A percentile compares a stretch with the other conserved stretches of the same genome.
These are phyloP conservation scores for Typha latifolia DNA, from an alignment of 176 grass and related monocot species.

Conservation along the genomic window DNA sequence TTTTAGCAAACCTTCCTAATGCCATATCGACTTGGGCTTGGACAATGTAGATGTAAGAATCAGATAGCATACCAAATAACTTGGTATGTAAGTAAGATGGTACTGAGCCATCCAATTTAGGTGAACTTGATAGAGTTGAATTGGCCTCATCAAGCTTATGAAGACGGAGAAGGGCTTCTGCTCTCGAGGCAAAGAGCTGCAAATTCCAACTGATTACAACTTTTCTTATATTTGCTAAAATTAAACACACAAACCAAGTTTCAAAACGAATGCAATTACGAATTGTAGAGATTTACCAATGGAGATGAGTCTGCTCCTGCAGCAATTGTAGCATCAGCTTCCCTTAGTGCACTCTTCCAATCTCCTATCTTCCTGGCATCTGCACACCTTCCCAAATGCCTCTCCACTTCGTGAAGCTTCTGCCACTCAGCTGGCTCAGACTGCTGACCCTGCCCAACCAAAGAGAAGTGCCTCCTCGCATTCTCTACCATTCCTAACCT, in stretches of 20 bases:
- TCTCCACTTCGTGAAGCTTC: conserved; percentile 48
- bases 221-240: conserved; percentile 5
- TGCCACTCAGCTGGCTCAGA: conserved; percentile 27
- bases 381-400: conserved; percentile 37
- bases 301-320: conserved; percentile 54
- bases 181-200: conserved; percentile 75
- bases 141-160: conserved; percentile 76
- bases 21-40: conserved; percentile 86
- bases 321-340: conserved; percentile 49
- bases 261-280: background rate
- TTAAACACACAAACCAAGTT: background rate
- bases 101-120: conserved; percentile 45
- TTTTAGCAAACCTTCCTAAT: conserved; percentile 57
- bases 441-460: conserved; percentile 21
- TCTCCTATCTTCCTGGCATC: conserved; percentile 39
- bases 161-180: conserved; percentile 78
- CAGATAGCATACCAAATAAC: conserved; percentile 55
- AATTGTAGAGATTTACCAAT: conserved; percentile 37
- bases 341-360: conserved; percentile 38
- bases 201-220: background rate
- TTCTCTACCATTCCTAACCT: conserved; percentile 52
- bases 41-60: conserved; percentile 66
- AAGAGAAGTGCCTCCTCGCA: conserved; percentile 36
- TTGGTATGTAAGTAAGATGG: conserved; percentile 29
- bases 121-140: conserved; percentile 41